Evolutionary conservation across 352 stramenopile species (phyloP), one percentile per base, ranked within the genome.

Genomic region (Pythium pectinolyticum): DNA sequence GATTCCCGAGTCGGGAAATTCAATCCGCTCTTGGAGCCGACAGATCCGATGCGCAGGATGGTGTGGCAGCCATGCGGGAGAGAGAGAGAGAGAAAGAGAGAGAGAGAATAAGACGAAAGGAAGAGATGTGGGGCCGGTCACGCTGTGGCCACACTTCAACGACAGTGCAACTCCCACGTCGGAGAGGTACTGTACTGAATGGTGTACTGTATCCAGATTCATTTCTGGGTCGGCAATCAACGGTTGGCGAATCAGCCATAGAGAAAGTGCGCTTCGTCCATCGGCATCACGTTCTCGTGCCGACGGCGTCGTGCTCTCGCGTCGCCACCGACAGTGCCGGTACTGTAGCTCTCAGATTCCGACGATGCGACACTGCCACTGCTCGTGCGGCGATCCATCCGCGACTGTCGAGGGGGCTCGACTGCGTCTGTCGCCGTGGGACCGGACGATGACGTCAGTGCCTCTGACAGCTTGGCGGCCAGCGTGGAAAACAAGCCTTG

Each of bases 181-280:
- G n/a, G n/a, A n/a, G n/a, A n/a, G n/a, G 41, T 30, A 30, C 41
- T 25, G 24, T 30, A 49, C 41, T 8, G 19, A 20, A 15, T n/a
- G n/a, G n/a, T n/a, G n/a, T n/a, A n/a, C n/a, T n/a, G n/a, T n/a
- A 52, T 22, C 12, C n/a, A 6, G 45, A 52, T 24, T 22, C 45
- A 52, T 30, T 27, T 30, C 27, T 35, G 25, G 4, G 34, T 30
- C 45, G 4, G 19, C 45, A 17, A 11, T 52, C 27, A 14, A 35
- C 12, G n/a, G n/a, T n/a, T 52, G 7, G 27, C n/a, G 17, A 49
- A 30, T 64, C 47, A 70, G 10, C 63, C 63, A 30, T 70, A 70
- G 24, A 70, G 50, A 20, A 70, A 70, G 31, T 70, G 49, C 2
- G 63, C 45, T 24, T 70, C 63, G 24, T 51, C 60, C 56, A 62